Base-by-base conservation (phyloP, 1,139 yeast species). In the Lodderomyces margitis region DNA sequence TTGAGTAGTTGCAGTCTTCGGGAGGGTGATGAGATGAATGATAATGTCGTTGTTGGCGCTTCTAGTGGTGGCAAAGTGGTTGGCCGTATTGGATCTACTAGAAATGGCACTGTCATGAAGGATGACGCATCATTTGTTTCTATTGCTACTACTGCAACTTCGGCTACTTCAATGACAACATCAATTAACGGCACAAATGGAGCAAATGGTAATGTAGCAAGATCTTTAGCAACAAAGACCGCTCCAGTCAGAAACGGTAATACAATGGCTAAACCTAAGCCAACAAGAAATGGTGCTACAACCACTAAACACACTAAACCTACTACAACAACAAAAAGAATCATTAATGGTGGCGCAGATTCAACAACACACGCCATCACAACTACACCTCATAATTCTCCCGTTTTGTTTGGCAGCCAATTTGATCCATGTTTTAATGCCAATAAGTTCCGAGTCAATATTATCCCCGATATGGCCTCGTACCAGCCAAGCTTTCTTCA, bases 101-200 rank as follows among this genome's bases (percentile, higher is more conserved):
- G 30, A 12, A 25, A 12, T 4, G 30, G 5, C 3, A 4, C 16
- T 25, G 16, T 4, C 11, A 11, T 9, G 4, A 8, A 11, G n/a
- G 27, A 33, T 8, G 15, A 25, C 24, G 21, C 9, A 14, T 20
- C 37, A n/a, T 21, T 34, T 21, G 24, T 23, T 8, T 33, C 36
- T 8, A 28, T 21, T 17, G 28, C 34, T 5, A 24, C 37, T 9
- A 28, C 43, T n/a, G 33, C 40, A 14, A 40, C 37, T 8, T 24
- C 28, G 12, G 36, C 27, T 16, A 33, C 36, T 3, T n/a, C 36
- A 20, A 21, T 15, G 27, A 33, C 36, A 5, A 14, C 40, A 8
- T 20, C 42, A 17, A 32, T 38, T 7, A 39, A 28, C 7, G 16
- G 39, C 4, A 21, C 24, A 10, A 11, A 19, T 14, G 27, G 30